phyloP scores from a whole-genome alignment of 2,329 filamentous ascomycete genomes.

The Apiospora malaysiana region DNA sequence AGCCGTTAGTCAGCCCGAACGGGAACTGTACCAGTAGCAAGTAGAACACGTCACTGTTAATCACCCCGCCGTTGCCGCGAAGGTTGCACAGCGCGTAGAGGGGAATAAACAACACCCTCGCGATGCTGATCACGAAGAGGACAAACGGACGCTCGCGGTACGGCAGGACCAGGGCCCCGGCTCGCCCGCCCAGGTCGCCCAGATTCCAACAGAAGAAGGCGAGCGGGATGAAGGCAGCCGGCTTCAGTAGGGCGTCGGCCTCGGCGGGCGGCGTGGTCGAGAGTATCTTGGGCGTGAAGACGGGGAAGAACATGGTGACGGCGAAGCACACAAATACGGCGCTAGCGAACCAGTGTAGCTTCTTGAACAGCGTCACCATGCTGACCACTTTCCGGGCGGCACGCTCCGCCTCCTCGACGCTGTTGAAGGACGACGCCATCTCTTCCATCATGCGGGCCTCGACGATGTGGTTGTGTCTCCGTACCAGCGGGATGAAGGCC shows the following conservation, averaged over 20 bases:
- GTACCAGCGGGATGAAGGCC: conserved; percentile 76
- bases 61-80: conserved; percentile 72
- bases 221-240: conserved; percentile 84
- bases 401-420: conserved; percentile 59
- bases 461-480: conserved; percentile 60
- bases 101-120: conserved; percentile 75
- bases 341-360: conserved; percentile 79
- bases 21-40: conserved; percentile 80
- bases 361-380: conserved; percentile 72
- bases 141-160: conserved; percentile 65
- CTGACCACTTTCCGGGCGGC: conserved; percentile 54
- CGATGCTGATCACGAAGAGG: conserved; percentile 71
- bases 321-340: conserved; percentile 82
- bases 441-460: conserved; percentile 54
- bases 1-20: conserved; percentile 88
- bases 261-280: conserved; percentile 48
- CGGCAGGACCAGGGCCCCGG: conserved; percentile 64
- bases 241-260: conserved; percentile 67
- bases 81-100: conserved; percentile 92
- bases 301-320: conserved; percentile 92
- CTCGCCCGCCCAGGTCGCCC: conserved; percentile 80
- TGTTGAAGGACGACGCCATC: conserved; percentile 56
- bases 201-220: conserved; percentile 93
- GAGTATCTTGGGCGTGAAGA: conserved; percentile 78
- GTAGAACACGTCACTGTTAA: conserved; percentile 88